Conservation (phyloP, 768 basidiomycete genomes). For the Solioccasus polychromus region DNA sequence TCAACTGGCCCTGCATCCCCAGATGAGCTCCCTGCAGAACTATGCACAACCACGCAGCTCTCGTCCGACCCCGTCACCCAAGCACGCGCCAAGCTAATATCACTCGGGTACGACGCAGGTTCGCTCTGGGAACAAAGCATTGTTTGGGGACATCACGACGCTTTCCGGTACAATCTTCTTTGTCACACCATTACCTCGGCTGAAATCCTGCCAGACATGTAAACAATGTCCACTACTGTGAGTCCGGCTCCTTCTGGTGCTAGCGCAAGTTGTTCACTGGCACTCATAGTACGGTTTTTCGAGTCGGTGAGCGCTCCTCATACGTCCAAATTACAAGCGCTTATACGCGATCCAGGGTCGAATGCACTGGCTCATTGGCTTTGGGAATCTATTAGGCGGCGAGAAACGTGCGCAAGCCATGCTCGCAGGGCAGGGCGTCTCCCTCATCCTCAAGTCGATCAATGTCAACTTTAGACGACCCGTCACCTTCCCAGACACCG, state of each 20-base stretch:
- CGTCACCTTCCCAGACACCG: slow-evolving; percentile 75
- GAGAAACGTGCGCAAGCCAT: slow-evolving; percentile 51
- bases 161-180: slow-evolving; percentile 54
- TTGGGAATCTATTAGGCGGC: slow-evolving; percentile 62
- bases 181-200: not conserved
- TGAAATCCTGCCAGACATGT: slow-evolving; percentile 52
- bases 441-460: slow-evolving; percentile 71
- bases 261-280: not conserved
- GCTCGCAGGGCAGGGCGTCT: slow-evolving; percentile 62
- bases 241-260: slow-evolving; percentile 7
- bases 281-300: slow-evolving; percentile 55
- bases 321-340: too few species aligned
- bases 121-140: slow-evolving; percentile 79
- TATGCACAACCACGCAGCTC: not conserved
- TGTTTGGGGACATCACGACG: slow-evolving; percentile 79
- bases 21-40: slow-evolving; percentile 35
- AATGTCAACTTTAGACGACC: slow-evolving; percentile 66
- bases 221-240: slow-evolving; percentile 74
- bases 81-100: slow-evolving; percentile 41
- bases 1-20: slow-evolving; percentile 58
- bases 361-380: slow-evolving; percentile 60
- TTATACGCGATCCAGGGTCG: slow-evolving; percentile 45
- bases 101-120: slow-evolving; percentile 53
- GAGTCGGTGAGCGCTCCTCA: slow-evolving; percentile 51
- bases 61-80: slow-evolving; percentile 24